Evolutionary conservation across 495 filamentous ascomycete genomes (phyloP).

Genomic region (Aspergillus baeticus): DNA sequence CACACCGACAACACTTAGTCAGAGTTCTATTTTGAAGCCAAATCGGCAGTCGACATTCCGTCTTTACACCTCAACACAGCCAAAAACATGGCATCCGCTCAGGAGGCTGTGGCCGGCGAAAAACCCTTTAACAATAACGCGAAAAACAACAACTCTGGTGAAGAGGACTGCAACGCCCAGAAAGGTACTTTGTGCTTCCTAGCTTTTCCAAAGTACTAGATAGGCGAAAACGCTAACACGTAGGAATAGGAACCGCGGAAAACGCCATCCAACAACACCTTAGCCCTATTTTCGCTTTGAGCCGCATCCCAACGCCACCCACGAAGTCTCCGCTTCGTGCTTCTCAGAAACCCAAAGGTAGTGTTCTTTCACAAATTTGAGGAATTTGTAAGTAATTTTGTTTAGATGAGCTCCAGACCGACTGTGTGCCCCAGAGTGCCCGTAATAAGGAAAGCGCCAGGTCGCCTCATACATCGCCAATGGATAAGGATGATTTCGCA

Average conservation of each 20-base stretch:
- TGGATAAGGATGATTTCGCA: background rate
- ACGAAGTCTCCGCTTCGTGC: background rate
- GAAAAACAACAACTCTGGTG: background rate
- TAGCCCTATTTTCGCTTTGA: too few species aligned
- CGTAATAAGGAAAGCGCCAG: background rate
- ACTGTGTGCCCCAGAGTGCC: background rate
- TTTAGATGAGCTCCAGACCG: background rate
- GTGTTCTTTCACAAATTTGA: background rate
- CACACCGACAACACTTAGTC: too few species aligned
- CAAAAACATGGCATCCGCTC: background rate
- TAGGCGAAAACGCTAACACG: too few species aligned
- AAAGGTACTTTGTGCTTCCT: background rate
- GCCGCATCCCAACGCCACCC: too few species aligned
- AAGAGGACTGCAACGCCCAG: background rate
- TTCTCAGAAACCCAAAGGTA: background rate
- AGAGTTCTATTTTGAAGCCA: too few species aligned
- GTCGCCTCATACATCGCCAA: background rate
- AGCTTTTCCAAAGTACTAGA: too few species aligned
- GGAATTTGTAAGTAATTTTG: background rate
- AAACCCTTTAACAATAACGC: background rate
- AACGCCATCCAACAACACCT: too few species aligned
- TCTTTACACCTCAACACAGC: background rate
- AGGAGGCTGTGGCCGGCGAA: slow-evolving; percentile 1
- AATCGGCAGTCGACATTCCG: background rate
- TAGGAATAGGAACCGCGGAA: too few species aligned